phyloP scores from a whole-genome alignment of 768 basidiomycete genomes.

The Amylocystis lapponica region DNA sequence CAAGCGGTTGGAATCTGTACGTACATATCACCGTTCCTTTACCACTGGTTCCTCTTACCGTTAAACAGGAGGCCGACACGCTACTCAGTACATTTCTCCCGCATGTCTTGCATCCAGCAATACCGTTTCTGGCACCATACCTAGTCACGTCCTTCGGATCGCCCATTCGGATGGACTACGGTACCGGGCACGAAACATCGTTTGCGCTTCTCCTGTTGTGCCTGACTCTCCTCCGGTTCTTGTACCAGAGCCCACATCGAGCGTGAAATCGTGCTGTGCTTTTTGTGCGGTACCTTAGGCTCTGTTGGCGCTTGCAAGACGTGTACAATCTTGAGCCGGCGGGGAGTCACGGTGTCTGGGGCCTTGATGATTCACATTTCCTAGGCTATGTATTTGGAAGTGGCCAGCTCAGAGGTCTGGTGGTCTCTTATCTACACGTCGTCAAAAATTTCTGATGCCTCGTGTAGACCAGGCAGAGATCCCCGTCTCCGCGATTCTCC shows the following conservation, averaged over 20 bases:
- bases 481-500: conserved; percentile 60
- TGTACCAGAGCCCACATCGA: conserved; percentile 60
- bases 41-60: conserved; percentile 3
- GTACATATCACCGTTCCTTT: conserved; percentile 14
- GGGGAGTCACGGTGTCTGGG: conserved; percentile 98
- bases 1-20: conserved; percentile 67
- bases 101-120: conserved; percentile 33
- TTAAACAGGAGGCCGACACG: conserved; percentile 44
- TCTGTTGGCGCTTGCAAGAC: conserved; percentile 86
- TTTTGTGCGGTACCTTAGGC: conserved; percentile 70
- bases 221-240: conserved; percentile 63
- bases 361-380: conserved; percentile 87
- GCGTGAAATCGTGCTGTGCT: conserved; percentile 46
- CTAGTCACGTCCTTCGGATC: conserved; percentile 84
- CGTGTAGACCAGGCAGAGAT: conserved; percentile 54
- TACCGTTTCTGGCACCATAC: conserved; percentile 73
- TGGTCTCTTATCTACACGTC: background rate
- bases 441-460: background rate
- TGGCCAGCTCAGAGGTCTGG: conserved; percentile 76
- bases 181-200: conserved; percentile 91
- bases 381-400: conserved; percentile 89
- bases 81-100: conserved; percentile 49
- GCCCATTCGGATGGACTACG: conserved; percentile 89
- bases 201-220: conserved; percentile 76
- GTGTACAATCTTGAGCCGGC: conserved; percentile 91